Base-by-base conservation (phyloP, 805 yeast genomes). In the Ogataea siamensis region DNA sequence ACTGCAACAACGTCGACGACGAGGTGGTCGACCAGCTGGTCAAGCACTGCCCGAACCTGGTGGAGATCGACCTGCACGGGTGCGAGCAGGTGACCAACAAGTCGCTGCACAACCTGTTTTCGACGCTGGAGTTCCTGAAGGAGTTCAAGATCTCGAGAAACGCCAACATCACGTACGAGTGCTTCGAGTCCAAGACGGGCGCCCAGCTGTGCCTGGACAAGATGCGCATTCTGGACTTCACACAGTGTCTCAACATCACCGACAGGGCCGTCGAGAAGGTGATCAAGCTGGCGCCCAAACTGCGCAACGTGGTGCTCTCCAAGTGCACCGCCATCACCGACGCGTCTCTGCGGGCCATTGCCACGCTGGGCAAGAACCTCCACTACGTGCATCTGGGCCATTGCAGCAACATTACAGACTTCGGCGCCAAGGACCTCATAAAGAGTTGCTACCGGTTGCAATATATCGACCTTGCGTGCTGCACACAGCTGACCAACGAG, bases 321-420 rank as follows among this genome's bases (percentile, higher is more conserved):
- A 93, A 93, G 62, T 93, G 98, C 67, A 68, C 80, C 55, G 80
- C 80, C 54, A 78, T 91, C 19, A 87, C 97, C 1, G 97, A 91
- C 66, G 73, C 80, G 1, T 79, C 94, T 3, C 65, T 91, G 28
- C 68, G 78, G 35, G 77, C 86, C 12, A 68, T 93, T 45, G 74
- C 94, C 5, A 71, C 70, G 20, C 68, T 93, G 42, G 95, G 91
- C 4, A 76, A 83, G 53, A 80, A 81, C 49, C 68, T 91, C 49
- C 96, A 88, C 55, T 87, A 88, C 51, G 73, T 93, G 34, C 98
- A 93, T 64, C 72, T 91, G 44, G 98, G 98, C 12, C 98, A 91
- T 65, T 93, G 99, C 66, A 74, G 80, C 31, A 78, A 83, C 54
- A 84, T 91, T 40, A 91, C 97, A 1, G 98, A 91, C 64, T 74